Evolutionary conservation across 306 rosid genomes (phyloP).

Genomic region (Vigna mungo): DNA sequence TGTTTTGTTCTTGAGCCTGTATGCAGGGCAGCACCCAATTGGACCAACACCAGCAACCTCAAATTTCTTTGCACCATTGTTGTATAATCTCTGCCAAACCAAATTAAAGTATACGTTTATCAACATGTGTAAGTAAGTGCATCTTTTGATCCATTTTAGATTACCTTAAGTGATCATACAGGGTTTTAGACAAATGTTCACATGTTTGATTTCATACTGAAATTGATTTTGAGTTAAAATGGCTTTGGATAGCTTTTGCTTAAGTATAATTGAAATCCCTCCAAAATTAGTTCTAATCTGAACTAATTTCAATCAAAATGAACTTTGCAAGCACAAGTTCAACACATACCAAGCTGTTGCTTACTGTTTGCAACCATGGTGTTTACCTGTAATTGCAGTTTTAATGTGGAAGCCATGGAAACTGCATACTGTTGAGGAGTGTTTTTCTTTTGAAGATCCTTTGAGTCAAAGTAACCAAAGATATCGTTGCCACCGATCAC

Average conservation of each 20-base stretch:
- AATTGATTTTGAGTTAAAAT: background rate
- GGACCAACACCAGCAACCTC: conserved; percentile 60
- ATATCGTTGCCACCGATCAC: conserved; percentile 88
- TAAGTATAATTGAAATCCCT: no score
- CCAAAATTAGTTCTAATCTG: no score
- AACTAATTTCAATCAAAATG: no score
- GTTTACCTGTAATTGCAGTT: conserved; percentile 64
- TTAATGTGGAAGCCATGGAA: conserved; percentile 59
- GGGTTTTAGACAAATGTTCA: background rate
- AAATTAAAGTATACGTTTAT: background rate
- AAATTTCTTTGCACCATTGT: conserved; percentile 72
- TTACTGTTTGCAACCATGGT: background rate
- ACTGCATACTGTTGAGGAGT: conserved; percentile 60
- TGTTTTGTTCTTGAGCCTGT: conserved; percentile 57
- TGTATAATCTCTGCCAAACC: conserved; percentile 57
- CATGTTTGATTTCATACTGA: background rate
- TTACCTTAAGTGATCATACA: background rate
- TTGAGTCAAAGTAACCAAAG: conserved; percentile 58
- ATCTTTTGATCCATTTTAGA: background rate
- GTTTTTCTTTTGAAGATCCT: conserved; percentile 43
- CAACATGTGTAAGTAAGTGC: background rate
- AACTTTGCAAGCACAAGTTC: background rate
- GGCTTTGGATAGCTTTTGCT: no score
- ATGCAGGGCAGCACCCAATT: conserved; percentile 78
- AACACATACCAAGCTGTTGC: background rate